Evolutionary conservation across 1,284 basidiomycete genomes (phyloP).

Genomic region (Malassezia slooffiae): DNA sequence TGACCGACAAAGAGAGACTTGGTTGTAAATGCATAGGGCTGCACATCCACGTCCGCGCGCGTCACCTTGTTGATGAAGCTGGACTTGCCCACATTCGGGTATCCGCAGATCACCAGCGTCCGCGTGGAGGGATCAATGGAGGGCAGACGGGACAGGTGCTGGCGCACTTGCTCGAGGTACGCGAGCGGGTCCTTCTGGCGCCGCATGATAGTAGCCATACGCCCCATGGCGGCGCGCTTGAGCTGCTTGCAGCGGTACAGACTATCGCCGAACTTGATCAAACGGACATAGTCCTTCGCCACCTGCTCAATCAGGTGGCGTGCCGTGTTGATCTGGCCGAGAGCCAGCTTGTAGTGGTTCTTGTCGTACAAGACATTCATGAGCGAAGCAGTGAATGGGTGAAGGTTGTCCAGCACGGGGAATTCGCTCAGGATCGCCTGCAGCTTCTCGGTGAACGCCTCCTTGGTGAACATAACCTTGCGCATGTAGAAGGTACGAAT

Average conservation of each 20-base stretch:
- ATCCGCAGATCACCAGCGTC: constrained; percentile 43
- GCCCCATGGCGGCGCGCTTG: constrained; percentile 44
- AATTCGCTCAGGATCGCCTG: constrained; percentile 88
- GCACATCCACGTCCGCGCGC: constrained; percentile 44
- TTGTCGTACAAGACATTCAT: constrained; percentile 47
- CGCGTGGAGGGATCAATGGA: constrained; percentile 43
- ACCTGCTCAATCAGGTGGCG: constrained; percentile 45
- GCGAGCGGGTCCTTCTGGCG: constrained; percentile 46
- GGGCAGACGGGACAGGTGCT: constrained; percentile 46
- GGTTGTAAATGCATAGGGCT: constrained; percentile 46
- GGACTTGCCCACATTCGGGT: constrained; percentile 46
- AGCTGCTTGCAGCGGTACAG: constrained; percentile 47
- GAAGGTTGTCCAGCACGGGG: constrained; percentile 68
- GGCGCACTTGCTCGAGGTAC: constrained; percentile 46
- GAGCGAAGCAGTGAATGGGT: constrained; percentile 43
- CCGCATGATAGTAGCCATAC: constrained; percentile 47
- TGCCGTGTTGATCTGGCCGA: constrained; percentile 45
- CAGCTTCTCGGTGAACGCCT: constrained; percentile 92
- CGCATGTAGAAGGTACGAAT: constrained; percentile 90
- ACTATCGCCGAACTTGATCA: constrained; percentile 46
- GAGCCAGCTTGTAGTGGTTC: constrained; percentile 47
- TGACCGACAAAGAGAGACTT: constrained; percentile 47
- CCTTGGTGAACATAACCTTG: constrained; percentile 98
- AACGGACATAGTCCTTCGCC: constrained; percentile 44
- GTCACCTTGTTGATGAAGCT: constrained; percentile 47